Conservation (phyloP, 352 stramenopile genomes). For the Pythium rhizo-oryzae region DNA sequence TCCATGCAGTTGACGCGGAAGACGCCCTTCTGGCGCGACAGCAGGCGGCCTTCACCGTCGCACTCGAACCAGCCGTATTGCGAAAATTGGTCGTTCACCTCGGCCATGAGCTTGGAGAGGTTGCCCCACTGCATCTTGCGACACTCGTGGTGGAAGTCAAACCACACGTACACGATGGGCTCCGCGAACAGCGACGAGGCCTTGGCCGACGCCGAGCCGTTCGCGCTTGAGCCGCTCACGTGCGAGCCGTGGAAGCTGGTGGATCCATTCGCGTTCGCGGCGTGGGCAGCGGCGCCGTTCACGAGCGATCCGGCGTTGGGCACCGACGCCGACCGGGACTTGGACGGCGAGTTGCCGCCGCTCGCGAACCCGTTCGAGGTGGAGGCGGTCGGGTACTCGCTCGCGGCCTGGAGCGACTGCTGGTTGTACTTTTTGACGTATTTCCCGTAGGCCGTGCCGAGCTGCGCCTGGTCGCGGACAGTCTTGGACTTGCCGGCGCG, state of each 20-base stretch:
- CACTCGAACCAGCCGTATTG: constrained; percentile 77
- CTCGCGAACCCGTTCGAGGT: constrained; percentile 14
- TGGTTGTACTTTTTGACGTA: constrained; percentile 89
- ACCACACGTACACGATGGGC: constrained; percentile 92
- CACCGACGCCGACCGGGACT: constrained; percentile 25
- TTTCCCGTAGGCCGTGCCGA: constrained; percentile 88
- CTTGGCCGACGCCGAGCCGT: not conserved
- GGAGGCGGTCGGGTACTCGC: constrained; percentile 27
- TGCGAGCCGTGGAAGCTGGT: constrained; percentile 16
- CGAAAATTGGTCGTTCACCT: constrained; percentile 68
- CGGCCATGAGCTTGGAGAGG: constrained; percentile 85
- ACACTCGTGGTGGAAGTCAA: constrained; percentile 98
- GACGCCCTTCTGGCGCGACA: constrained; percentile 89
- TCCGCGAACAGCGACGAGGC: constrained; percentile 50
- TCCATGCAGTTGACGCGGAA: constrained; percentile 99
- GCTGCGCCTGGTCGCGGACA: constrained; percentile 86
- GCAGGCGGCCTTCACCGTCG: constrained; percentile 52
- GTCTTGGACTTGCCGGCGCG: constrained; percentile 69
- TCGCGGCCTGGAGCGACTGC: constrained; percentile 52
- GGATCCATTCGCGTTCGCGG: not conserved
- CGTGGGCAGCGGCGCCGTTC: not conserved
- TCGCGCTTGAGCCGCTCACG: not conserved
- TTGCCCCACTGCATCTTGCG: constrained; percentile 94
- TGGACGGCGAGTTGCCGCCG: constrained; percentile 39
- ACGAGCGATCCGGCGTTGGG: constrained; percentile 18